A percentile compares a stretch with the other conserved stretches of the same genome.
Conservation (phyloP, 1,284 basidiomycete genomes). For the Trichosporon inkin region DNA sequence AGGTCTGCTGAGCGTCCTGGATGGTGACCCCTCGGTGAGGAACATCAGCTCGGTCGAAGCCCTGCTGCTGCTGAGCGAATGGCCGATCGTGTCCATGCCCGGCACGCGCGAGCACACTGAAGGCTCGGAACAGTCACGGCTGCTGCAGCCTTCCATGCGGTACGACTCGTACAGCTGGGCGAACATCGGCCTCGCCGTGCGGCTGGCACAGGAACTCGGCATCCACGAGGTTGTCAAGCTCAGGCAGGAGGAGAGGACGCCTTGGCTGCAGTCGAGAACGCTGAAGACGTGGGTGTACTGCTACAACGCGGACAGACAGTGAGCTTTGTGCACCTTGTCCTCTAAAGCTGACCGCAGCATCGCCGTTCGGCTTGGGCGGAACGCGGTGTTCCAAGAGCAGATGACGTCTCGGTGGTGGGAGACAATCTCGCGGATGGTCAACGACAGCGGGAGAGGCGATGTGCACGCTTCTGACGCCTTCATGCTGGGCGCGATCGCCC, state of each 20-base stretch:
- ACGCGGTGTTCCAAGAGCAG: slow-evolving; percentile 17
- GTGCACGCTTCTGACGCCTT: slow-evolving; percentile 13
- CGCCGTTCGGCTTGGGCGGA: slow-evolving; percentile 18
- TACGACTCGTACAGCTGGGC: slow-evolving; percentile 20
- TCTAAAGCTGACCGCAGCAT: slow-evolving; percentile 5
- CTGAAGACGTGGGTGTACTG: slow-evolving; percentile 14
- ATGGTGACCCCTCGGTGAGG: slow-evolving; percentile 15
- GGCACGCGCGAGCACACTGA: not conserved
- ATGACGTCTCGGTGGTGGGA: slow-evolving; percentile 25
- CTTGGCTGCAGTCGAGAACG: not conserved
- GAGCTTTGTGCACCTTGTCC: not conserved
- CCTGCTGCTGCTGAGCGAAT: slow-evolving; percentile 18
- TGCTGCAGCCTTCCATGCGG: slow-evolving; percentile 13
- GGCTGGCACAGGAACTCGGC: slow-evolving; percentile 20
- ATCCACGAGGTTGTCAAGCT: slow-evolving; percentile 18
- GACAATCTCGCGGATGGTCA: slow-evolving; percentile 9
- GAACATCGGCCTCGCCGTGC: slow-evolving; percentile 16
- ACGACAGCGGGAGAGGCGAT: slow-evolving; percentile 4
- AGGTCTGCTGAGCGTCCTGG: slow-evolving; percentile 11
- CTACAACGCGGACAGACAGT: slow-evolving; percentile 18
- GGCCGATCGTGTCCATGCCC: slow-evolving; percentile 18
- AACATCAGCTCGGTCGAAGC: slow-evolving; percentile 17
- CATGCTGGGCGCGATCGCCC: slow-evolving; percentile 8
- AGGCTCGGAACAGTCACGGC: slow-evolving; percentile 10
- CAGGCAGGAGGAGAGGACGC: not conserved